phyloP scores from a whole-genome alignment of 1,284 basidiomycete genomes.

The Coriolopsis trogii region DNA sequence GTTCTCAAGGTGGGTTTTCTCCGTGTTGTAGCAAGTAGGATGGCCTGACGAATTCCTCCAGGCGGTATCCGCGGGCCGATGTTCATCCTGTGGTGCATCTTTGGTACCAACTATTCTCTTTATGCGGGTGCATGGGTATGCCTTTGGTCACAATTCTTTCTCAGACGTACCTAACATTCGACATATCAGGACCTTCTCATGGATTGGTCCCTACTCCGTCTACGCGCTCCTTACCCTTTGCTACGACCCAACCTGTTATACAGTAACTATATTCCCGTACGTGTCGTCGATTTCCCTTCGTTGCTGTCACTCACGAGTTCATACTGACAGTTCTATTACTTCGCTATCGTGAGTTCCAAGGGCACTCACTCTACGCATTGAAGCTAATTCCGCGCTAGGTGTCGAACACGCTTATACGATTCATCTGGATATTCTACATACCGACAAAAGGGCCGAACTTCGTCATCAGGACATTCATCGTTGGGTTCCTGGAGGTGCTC shows the following conservation, averaged over 20 bases:
- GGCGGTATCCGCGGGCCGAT: slow-evolving; percentile 43
- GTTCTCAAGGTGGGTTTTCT: slow-evolving; percentile 52
- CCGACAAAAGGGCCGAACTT: slow-evolving; percentile 53
- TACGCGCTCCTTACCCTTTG: slow-evolving; percentile 59
- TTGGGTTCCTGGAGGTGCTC: slow-evolving; percentile 76
- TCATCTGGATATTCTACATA: slow-evolving; percentile 84
- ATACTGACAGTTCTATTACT: slow-evolving; percentile 63
- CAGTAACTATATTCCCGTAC: slow-evolving; percentile 56
- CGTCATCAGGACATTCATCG: slow-evolving; percentile 68
- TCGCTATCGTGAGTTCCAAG: slow-evolving; percentile 58
- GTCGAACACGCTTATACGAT: slow-evolving; percentile 76
- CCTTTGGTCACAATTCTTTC: slow-evolving; percentile 7
- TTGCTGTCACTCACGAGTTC: background rate
- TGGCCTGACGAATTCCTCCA: slow-evolving; percentile 15
- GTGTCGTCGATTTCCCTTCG: slow-evolving; percentile 29
- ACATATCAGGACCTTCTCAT: slow-evolving; percentile 79
- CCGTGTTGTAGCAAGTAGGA: background rate
- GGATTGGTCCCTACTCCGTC: slow-evolving; percentile 82
- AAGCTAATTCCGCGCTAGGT: slow-evolving; percentile 42
- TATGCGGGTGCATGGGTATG: slow-evolving; percentile 84
- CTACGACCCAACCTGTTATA: slow-evolving; percentile 81
- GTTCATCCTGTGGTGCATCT: slow-evolving; percentile 69
- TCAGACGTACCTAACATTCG: too few relatives aligned
- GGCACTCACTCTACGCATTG: background rate
- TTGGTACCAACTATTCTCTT: slow-evolving; percentile 62